phyloP scores from a whole-genome alignment of 805 yeast genomes.

The Lachancea meyersii region DNA sequence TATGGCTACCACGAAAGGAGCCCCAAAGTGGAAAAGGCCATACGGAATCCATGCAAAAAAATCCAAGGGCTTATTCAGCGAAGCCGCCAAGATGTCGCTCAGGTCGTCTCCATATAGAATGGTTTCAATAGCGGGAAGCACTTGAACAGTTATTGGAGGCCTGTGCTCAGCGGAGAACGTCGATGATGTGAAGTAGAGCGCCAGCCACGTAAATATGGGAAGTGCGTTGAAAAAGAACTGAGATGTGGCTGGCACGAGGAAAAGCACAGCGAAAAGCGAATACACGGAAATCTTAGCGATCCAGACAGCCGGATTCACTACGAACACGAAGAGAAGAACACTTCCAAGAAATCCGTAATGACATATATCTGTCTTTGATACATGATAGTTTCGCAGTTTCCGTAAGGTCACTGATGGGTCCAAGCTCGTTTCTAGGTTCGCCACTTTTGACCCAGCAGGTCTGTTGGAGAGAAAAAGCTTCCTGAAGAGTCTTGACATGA shows the following conservation, averaged over 20 bases:
- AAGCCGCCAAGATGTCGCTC: slow-evolving; percentile 73
- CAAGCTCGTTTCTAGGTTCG: slow-evolving; percentile 46
- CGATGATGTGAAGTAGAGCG: slow-evolving; percentile 70
- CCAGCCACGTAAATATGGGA: slow-evolving; percentile 82
- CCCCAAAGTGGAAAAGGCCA: slow-evolving; percentile 83
- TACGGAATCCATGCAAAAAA: slow-evolving; percentile 94
- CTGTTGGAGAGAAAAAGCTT: slow-evolving; percentile 50
- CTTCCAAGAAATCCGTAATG: slow-evolving; percentile 46
- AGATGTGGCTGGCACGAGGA: slow-evolving; percentile 67
- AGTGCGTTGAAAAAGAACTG: slow-evolving; percentile 80
- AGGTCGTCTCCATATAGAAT: slow-evolving; percentile 87
- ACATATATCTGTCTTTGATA: slow-evolving; percentile 43
- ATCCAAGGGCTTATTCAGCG: slow-evolving; percentile 60
- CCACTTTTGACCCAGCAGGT: slow-evolving; percentile 42
- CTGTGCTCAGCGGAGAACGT: slow-evolving; percentile 68
- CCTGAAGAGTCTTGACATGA: slow-evolving; percentile 37
- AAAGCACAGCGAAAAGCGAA: slow-evolving; percentile 38
- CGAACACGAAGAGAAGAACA: slow-evolving; percentile 52
- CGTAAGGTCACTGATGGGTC: slow-evolving; percentile 39
- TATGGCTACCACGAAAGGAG: slow-evolving; percentile 81
- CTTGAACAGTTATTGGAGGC: slow-evolving; percentile 85
- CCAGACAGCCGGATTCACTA: slow-evolving; percentile 51
- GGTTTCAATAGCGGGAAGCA: slow-evolving; percentile 87
- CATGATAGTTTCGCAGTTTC: slow-evolving; percentile 38
- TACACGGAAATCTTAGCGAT: slow-evolving; percentile 30